A percentile compares a stretch with the other conserved stretches of the same genome.
These are phyloP conservation scores for Colletotrichum limetticola DNA, from an alignment of 2,329 filamentous ascomycete genomes.

Conservation along the genomic window DNA sequence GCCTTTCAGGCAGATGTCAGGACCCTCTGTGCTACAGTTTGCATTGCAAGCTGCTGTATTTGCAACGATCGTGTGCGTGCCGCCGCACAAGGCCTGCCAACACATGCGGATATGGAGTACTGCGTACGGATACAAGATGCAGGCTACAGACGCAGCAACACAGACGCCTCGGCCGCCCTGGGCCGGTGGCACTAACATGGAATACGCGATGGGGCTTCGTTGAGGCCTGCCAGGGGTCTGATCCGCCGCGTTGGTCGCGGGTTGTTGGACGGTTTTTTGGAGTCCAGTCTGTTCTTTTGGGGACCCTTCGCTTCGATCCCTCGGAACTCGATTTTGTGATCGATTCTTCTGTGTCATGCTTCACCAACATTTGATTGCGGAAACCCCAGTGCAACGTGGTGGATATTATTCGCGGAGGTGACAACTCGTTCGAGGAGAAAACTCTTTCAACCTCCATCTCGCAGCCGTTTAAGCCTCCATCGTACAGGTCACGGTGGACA, in stretches of 20 bases:
- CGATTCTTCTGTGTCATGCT: background rate
- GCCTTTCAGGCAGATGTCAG: background rate
- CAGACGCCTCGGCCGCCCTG: slow-evolving; percentile 19
- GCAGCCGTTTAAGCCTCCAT: slow-evolving; percentile 18
- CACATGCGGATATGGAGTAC: background rate
- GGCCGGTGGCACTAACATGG: slow-evolving; percentile 8
- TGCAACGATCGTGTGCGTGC: slow-evolving; percentile 5
- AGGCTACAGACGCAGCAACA: slow-evolving; percentile 1
- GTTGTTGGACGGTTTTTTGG: background rate
- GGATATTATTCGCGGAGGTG: background rate
- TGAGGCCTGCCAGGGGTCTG: slow-evolving; percentile 3
- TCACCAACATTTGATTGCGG: background rate
- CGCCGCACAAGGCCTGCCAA: background rate
- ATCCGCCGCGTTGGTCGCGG: background rate
- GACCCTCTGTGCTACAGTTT: slow-evolving; percentile 2
- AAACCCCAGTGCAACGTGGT: background rate
- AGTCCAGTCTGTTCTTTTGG: slow-evolving; percentile 19
- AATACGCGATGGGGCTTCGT: background rate
- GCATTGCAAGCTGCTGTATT: slow-evolving; percentile 7
- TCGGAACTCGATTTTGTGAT: background rate
- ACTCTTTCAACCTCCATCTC: slow-evolving; percentile 4
- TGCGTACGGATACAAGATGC: slow-evolving; percentile 2
- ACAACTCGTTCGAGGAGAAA: background rate
- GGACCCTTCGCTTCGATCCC: slow-evolving; percentile 3
- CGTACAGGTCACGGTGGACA: slow-evolving; percentile 7